A percentile compares a stretch with the other conserved stretches of the same genome.
Evolutionary conservation across 345 rosid genomes (phyloP).

Genomic region (Brassica nigra): DNA sequence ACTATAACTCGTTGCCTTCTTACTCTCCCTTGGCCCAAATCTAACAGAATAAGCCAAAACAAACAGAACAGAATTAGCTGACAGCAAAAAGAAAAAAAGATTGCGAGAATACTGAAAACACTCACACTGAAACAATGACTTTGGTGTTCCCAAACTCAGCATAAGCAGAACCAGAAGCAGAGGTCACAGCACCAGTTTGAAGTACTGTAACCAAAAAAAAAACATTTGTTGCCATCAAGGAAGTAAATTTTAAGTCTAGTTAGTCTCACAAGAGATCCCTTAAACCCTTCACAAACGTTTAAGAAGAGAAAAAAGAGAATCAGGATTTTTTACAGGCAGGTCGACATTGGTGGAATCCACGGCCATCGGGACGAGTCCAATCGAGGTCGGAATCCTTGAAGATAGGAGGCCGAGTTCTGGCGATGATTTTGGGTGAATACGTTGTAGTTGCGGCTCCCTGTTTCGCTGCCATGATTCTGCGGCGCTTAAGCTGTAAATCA

Average conservation of each 20-base stretch:
- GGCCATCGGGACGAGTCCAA: constrained; percentile 93
- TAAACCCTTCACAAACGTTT: not conserved
- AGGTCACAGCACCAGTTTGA: constrained; percentile 78
- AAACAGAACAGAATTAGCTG: not conserved
- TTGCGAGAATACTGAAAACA: constrained; percentile 34
- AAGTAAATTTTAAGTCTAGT: not conserved
- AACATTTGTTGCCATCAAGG: not conserved
- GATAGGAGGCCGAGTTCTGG: constrained; percentile 49
- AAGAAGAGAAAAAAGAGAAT: not conserved
- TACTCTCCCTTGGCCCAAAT: constrained; percentile 98
- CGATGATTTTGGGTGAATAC: constrained; percentile 58
- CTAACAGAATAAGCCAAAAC: constrained; percentile 44
- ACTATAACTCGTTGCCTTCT: constrained; percentile 91
- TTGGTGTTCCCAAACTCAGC: constrained; percentile 94
- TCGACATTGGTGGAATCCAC: constrained; percentile 85
- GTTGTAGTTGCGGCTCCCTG: constrained; percentile 57
- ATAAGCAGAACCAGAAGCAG: constrained; percentile 96
- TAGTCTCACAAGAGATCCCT: not conserved
- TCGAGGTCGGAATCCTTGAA: constrained; percentile 61
- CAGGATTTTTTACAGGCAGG: constrained; percentile 65
- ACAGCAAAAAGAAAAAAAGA: not conserved
- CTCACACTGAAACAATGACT: constrained; percentile 98
- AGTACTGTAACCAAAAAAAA: constrained; percentile 54
- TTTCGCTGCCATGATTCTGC: constrained; percentile 53
- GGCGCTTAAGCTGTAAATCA: not conserved